Percentiles rank a stretch among this genome's conserved stretches.
Evolutionary conservation across 768 basidiomycete genomes (phyloP).

Genomic region (Candolleomyces eurysporus): DNA sequence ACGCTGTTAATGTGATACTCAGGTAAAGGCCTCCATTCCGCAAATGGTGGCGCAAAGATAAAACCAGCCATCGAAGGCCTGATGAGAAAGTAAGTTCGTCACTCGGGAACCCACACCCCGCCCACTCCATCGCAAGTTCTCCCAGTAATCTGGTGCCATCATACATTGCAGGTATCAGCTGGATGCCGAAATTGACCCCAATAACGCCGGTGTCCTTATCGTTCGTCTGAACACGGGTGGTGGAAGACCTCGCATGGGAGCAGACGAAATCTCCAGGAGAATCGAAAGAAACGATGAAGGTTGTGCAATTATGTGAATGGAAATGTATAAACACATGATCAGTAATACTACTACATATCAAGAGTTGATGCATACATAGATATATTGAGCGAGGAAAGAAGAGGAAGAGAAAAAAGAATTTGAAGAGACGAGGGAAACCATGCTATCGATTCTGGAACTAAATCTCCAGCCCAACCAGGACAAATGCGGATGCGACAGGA

Average conservation of each 20-base stretch:
- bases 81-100: conserved; percentile 64
- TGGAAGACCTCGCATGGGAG: conserved; percentile 39
- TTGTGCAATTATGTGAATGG: conserved; percentile 68
- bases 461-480: conserved; percentile 86
- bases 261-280: conserved; percentile 57
- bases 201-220: conserved; percentile 82
- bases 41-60: conserved; percentile 71
- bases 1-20: neutral
- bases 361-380: neutral
- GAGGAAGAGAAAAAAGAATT: conserved; percentile 3
- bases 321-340: too few species aligned
- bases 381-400: neutral
- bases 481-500: conserved; percentile 70
- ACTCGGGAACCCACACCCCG: too few species aligned
- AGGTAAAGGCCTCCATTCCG: conserved; percentile 89
- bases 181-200: conserved; percentile 69
- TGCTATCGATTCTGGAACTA: conserved; percentile 25
- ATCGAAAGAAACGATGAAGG: conserved; percentile 51
- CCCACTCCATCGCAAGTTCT: neutral
- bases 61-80: conserved; percentile 90
- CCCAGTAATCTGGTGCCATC: neutral
- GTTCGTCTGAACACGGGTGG: conserved; percentile 54
- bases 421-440: neutral
- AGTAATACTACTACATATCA: neutral
- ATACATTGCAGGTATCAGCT: conserved; percentile 58